A percentile compares a stretch with the other conserved stretches of the same genome.
Evolutionary conservation across 2,329 filamentous ascomycete genomes (phyloP).

Genomic region (Tolypocladium nubicola): DNA sequence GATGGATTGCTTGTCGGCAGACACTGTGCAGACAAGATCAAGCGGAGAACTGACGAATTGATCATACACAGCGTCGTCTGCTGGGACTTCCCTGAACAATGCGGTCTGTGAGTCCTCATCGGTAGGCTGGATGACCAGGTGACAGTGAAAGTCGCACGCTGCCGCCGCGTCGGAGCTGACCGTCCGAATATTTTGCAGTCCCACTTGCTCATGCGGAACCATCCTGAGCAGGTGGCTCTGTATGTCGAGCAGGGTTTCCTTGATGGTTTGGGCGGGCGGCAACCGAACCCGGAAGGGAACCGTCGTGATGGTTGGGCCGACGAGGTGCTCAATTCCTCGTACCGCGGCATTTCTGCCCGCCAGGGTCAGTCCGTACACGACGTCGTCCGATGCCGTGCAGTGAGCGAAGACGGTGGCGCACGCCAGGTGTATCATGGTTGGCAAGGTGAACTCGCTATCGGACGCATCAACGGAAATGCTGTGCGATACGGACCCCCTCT

Average conservation of each 20-base stretch:
- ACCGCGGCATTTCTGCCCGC: slow-evolving; percentile 6
- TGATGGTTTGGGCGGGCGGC: not conserved
- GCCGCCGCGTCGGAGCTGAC: not conserved
- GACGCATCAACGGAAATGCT: not conserved
- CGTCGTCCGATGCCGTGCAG: slow-evolving; percentile 2
- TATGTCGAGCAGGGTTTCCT: not conserved
- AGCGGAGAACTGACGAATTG: not conserved
- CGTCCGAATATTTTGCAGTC: not conserved
- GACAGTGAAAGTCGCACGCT: slow-evolving; percentile 2
- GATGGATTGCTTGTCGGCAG: not conserved
- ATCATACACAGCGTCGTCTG: not conserved
- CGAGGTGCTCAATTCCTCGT: slow-evolving; percentile 1
- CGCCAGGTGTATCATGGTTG: slow-evolving; percentile 12
- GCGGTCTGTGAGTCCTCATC: not conserved
- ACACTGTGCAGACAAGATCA: not conserved
- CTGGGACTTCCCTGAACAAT: not conserved
- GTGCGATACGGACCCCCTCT: not conserved
- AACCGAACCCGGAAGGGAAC: slow-evolving; percentile 3
- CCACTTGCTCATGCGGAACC: slow-evolving; percentile 1
- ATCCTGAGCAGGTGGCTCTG: slow-evolving; percentile 1
- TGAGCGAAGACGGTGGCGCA: slow-evolving; percentile 4
- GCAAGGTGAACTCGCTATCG: slow-evolving; percentile 24
- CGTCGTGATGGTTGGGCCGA: slow-evolving; percentile 15
- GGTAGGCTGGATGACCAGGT: not conserved
- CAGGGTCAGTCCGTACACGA: slow-evolving; percentile 4